These are phyloP conservation scores for Neurospora sp. DNA, from an alignment of 495 filamentous ascomycete genomes.

Conservation along the genomic window DNA sequence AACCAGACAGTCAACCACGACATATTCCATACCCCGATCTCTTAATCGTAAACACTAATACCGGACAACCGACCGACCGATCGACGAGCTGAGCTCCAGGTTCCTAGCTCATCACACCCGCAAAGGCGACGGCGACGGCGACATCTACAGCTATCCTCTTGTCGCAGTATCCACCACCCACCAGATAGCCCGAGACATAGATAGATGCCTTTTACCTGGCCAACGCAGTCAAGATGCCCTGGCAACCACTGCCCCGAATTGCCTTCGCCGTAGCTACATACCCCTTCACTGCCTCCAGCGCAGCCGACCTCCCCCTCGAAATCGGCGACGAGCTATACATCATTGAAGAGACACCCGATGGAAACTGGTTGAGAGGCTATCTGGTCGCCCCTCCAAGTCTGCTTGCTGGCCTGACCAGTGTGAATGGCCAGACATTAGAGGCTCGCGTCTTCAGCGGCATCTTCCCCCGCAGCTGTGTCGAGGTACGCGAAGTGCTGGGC, in stretches of 20 bases:
- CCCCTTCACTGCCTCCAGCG: constrained; percentile 76
- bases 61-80: background rate
- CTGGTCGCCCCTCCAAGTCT: constrained; percentile 88
- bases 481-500: constrained; percentile 61
- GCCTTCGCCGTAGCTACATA: constrained; percentile 93
- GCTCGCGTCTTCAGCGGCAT: constrained; percentile 94
- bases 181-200: constrained; percentile 8
- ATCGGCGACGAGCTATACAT: constrained; percentile 98
- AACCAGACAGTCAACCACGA: background rate
- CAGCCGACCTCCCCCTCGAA: constrained; percentile 91
- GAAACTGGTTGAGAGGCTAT: constrained; percentile 90
- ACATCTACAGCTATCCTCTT: background rate
- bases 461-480: constrained; percentile 89
- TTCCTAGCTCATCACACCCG: background rate
- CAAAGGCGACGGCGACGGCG: background rate
- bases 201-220: constrained; percentile 21
- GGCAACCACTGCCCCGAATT: constrained; percentile 92
- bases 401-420: constrained; percentile 82
- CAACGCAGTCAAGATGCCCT: constrained; percentile 59
- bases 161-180: background rate
- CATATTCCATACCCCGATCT: background rate
- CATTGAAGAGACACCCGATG: constrained; percentile 82
- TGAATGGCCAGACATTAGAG: constrained; percentile 87
- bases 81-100: background rate
- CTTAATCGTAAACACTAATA: background rate